Evolutionary conservation across 129 eudicot species (phyloP).

Genomic region (Chrysanthemum seticuspe): DNA sequence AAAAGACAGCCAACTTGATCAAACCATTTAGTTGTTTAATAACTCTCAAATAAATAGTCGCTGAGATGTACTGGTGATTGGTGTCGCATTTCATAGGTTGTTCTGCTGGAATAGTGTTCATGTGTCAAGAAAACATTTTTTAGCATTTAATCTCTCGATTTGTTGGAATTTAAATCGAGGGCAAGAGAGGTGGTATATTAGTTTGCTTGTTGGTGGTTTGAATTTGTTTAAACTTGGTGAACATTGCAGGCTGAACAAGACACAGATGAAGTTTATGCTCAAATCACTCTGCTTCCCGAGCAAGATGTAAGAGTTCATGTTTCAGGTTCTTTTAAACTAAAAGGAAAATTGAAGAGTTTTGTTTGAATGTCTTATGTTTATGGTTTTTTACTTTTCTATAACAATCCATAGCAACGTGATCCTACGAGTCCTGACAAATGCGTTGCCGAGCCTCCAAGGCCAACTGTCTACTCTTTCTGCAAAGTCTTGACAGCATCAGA

Average conservation of each 20-base stretch:
- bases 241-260: constrained; percentile 85
- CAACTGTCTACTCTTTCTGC: constrained; percentile 75
- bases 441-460: constrained; percentile 54
- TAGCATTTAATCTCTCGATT: constrained; percentile 5
- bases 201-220: constrained; percentile 23
- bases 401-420: constrained; percentile 61
- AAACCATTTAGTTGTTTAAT: background rate
- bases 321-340: background rate
- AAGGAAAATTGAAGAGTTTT: background rate
- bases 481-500: constrained; percentile 94
- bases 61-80: too few species aligned
- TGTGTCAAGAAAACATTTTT: background rate
- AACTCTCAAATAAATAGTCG: too few species aligned
- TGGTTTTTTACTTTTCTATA: background rate
- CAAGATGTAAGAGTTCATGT: constrained; percentile 55
- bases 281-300: constrained; percentile 76
- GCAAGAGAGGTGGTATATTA: background rate
- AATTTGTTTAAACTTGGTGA: background rate
- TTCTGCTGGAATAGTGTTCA: too few species aligned
- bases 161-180: background rate
- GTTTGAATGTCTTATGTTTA: background rate
- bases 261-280: constrained; percentile 95
- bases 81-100: too few species aligned
- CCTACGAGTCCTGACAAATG: constrained; percentile 54
- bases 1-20: background rate